Base-by-base conservation (phyloP, 2,329 filamentous ascomycete species). In the Venturia carpophila region DNA sequence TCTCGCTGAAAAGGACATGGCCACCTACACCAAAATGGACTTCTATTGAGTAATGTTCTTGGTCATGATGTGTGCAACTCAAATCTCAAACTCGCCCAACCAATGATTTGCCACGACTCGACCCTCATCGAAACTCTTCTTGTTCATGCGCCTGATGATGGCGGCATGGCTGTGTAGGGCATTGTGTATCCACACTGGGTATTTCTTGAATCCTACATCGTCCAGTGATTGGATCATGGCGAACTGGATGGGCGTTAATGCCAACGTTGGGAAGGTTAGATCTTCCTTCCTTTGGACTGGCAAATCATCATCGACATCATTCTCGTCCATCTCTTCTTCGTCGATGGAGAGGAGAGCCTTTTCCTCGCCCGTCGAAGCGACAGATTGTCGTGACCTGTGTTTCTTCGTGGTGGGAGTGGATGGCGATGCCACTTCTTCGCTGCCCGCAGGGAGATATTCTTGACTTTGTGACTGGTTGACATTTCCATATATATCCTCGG, bases 101-200 rank as follows among this genome's bases (percentile, higher is more conserved):
- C 90, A 97, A 77, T 97, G 93, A 71, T 81, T 83, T 65, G 94
- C 79, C 42, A 97, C 90, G 15, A 90, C 74, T 71, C 83, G 84
- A 0, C 93, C 93, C 75, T 97, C 92, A 1, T 83, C 80, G 70
- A 92, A 95, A 0, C 75, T 78, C 63, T 82, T 78, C 72, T 85
- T 87, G 47, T 88, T 84, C 67, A 80, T 84, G 45, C 93, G 84
- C 43, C 95, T 87, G 68, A 97, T 90, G 60, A 97, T 96, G 3
- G 92, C 92, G 0, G 92, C 93, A 75, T 97, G 93, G 67, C 85
- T 90, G 73, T 96, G 91, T n/a, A 81, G 78, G 64, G 86, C 82
- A 6, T 92, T 89, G 68, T 89, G 88, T 47, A 94, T 92, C 76
- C 88, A 87, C 3, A 92, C 83, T 0, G 82, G 82, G 68, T 82